phyloP scores from a whole-genome alignment of 2,329 filamentous ascomycete genomes.

The Aspergillus thermomutatus region DNA sequence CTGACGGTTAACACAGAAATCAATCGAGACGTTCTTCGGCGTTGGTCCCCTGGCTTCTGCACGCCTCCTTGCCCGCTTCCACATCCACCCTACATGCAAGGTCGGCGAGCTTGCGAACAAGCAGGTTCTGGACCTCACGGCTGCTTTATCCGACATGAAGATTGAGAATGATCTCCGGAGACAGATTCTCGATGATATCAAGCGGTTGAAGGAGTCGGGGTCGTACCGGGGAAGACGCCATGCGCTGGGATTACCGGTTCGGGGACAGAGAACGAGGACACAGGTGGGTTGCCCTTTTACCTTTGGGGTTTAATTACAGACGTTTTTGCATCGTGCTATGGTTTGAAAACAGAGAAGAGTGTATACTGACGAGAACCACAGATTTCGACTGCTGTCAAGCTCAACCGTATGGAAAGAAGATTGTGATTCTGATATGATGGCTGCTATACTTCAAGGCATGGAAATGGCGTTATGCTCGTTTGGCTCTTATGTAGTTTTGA shows the following conservation, averaged over 20 bases:
- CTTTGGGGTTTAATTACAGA: neutral
- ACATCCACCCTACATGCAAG: conserved; percentile 79
- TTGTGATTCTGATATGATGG: conserved; percentile 21
- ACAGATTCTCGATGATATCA: conserved; percentile 79
- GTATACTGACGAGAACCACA: conserved; percentile 29
- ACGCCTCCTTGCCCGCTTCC: conserved; percentile 81
- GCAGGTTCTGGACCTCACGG: conserved; percentile 76
- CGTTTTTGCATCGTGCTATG: neutral
- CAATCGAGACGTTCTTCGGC: conserved; percentile 81
- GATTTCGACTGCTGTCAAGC: conserved; percentile 57
- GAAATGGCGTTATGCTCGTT: conserved; percentile 21
- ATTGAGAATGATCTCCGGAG: conserved; percentile 85
- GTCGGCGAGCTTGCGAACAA: conserved; percentile 71
- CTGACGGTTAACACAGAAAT: conserved; percentile 28
- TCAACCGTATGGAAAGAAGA: conserved; percentile 58
- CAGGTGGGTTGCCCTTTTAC: conserved; percentile 51
- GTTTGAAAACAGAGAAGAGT: neutral
- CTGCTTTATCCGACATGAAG: conserved; percentile 84
- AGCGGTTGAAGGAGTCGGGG: conserved; percentile 82
- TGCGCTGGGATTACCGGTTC: conserved; percentile 86
- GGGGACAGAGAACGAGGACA: conserved; percentile 82
- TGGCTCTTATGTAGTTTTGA: conserved; percentile 16
- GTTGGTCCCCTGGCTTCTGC: conserved; percentile 68
- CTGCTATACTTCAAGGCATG: conserved; percentile 16
- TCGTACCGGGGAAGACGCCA: conserved; percentile 85